Evolutionary conservation across 2,329 filamentous ascomycete genomes (phyloP), one percentile per base, ranked within the genome.

Genomic region (Microcera coccophila): DNA sequence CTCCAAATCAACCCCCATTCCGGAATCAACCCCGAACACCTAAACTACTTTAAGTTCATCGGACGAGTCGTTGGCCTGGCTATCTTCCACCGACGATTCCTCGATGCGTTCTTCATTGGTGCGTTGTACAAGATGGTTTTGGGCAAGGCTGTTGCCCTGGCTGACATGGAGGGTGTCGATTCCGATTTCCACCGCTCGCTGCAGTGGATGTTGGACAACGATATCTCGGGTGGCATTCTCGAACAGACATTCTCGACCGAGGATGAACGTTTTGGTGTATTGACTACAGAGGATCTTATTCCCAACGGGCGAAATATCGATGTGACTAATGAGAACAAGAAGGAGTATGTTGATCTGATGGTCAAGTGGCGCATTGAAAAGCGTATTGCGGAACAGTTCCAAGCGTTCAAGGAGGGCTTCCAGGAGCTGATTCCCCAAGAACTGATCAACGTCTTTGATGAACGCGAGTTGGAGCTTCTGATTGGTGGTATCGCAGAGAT

Each of bases 21-120:
- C 16, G 93, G 93, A 52, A 97, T 98, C 70, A 98, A 98, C 69
- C 93, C 93, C 1, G 93, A 98, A 70, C 93, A 98, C 80, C 75
- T 98, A 60, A 97, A 96, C 66, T 98, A 97, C 73, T 98, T 98
- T 82, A 97, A 95, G 69, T 98, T 98, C 64, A 98, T 98, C 61
- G 93, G 93, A 37, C 88, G 93, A 47, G 93, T 98, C 20, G 93
- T 98, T 45, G 93, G 93, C 47, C 70, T 98, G 56, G 91, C 93
- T 48, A 98, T 98, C 61, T 98, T 98, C 82, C 93, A 98, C 69
- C 81, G 93, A 45, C 84, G 93, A 38, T 98, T 98, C 78, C 73
- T 98, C 51, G 93, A 98, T 65, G 94, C 93, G 24, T 98, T 98
- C 76, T 98, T 98, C 69, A 97, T 98, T 62, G 93, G 93, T 37